These are phyloP conservation scores for Volutella citrinella DNA, from an alignment of 2,329 filamentous ascomycete genomes.

Conservation along the genomic window DNA sequence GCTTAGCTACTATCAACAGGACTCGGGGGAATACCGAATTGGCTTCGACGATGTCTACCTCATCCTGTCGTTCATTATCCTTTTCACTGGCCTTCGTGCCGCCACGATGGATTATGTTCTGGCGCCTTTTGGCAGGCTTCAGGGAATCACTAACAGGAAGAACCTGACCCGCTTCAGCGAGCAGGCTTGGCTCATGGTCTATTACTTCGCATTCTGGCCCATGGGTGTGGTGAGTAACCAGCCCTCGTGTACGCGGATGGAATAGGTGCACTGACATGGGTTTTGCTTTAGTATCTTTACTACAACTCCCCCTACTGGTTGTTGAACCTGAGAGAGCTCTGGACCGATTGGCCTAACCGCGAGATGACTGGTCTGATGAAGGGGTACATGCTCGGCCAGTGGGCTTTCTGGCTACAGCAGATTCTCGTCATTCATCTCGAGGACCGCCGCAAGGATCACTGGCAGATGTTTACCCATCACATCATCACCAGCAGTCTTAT, in stretches of 20 bases:
- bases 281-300: conserved; percentile 71
- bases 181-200: conserved; percentile 87
- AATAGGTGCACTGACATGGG: background rate
- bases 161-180: conserved; percentile 82
- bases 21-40: conserved; percentile 67
- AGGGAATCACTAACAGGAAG: conserved; percentile 75
- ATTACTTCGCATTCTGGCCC: conserved; percentile 78
- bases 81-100: conserved; percentile 84
- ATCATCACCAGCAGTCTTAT: conserved; percentile 83
- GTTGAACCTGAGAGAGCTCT: conserved; percentile 72
- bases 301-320: conserved; percentile 74
- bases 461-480: conserved; percentile 95
- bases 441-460: conserved; percentile 89
- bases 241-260: background rate
- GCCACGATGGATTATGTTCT: conserved; percentile 84
- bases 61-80: conserved; percentile 74
- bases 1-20: conserved; percentile 76
- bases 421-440: conserved; percentile 94
- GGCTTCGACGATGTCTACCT: conserved; percentile 81
- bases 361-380: conserved; percentile 75
- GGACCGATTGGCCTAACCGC: conserved; percentile 80
- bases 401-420: conserved; percentile 92
- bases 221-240: conserved; percentile 71
- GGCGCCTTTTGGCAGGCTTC: conserved; percentile 68
- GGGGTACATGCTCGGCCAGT: conserved; percentile 85